Percentiles rank a stretch among this genome's conserved stretches.
phyloP scores from a whole-genome alignment of 352 stramenopile species.

The Phytophthora fragariaefolia region DNA sequence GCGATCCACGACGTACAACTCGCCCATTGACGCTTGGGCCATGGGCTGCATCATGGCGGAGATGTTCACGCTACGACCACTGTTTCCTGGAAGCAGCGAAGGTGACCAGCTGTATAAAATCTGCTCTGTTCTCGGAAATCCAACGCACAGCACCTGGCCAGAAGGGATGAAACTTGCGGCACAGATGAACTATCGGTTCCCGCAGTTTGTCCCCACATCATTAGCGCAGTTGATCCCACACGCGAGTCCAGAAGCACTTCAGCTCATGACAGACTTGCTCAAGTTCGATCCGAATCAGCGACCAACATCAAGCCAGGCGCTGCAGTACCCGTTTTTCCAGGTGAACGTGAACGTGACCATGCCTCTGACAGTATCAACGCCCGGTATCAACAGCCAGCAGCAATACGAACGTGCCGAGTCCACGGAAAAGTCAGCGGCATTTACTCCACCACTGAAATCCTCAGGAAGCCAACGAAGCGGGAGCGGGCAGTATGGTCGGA shows the following conservation, averaged over 20 bases:
- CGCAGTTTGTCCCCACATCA: slow-evolving; percentile 93
- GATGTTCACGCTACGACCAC: slow-evolving; percentile 94
- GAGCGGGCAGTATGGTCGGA: slow-evolving; percentile 56
- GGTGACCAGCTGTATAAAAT: slow-evolving; percentile 99
- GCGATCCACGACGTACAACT: slow-evolving; percentile 95
- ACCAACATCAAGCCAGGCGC: slow-evolving; percentile 92
- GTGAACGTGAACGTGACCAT: slow-evolving; percentile 81
- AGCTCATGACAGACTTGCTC: slow-evolving; percentile 93
- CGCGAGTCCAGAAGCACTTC: slow-evolving; percentile 89
- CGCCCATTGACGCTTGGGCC: slow-evolving; percentile 97
- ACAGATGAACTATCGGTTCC: slow-evolving; percentile 97
- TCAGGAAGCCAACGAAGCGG: slow-evolving; percentile 47
- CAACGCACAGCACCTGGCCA: slow-evolving; percentile 90
- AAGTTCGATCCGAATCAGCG: slow-evolving; percentile 94
- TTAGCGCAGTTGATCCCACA: slow-evolving; percentile 92
- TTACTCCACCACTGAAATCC: slow-evolving; percentile 71
- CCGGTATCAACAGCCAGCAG: slow-evolving; percentile 45
- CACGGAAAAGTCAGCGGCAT: slow-evolving; percentile 47
- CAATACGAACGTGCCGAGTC: slow-evolving; percentile 56
- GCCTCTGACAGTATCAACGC: slow-evolving; percentile 76
- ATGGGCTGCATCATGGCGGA: slow-evolving; percentile 99
- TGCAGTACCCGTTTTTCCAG: slow-evolving; percentile 97
- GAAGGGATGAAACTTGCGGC: slow-evolving; percentile 96
- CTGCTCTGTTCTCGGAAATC: slow-evolving; percentile 94
- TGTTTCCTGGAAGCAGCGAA: slow-evolving; percentile 98